A percentile compares a stretch with the other conserved stretches of the same genome.
phyloP scores from a whole-genome alignment of 768 basidiomycete species.

The Rickenella mellea region DNA sequence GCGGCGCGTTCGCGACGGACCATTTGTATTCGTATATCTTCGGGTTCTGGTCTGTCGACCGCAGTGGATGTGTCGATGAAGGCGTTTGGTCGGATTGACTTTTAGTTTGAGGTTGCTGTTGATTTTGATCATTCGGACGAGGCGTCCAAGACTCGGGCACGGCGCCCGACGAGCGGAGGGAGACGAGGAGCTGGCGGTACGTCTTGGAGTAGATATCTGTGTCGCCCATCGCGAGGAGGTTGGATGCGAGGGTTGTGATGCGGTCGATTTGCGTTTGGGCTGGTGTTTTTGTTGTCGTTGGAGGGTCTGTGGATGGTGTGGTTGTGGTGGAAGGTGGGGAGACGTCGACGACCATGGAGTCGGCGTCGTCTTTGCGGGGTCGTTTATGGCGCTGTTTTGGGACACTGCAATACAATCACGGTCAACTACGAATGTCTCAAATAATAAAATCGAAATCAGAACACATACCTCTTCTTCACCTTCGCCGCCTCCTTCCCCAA shows the following conservation, averaged over 20 bases:
- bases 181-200: constrained; percentile 76
- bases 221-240: constrained; percentile 79
- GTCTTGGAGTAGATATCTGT: constrained; percentile 79
- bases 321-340: constrained; percentile 8
- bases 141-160: constrained; percentile 67
- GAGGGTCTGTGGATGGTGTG: constrained; percentile 21
- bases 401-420: neutral
- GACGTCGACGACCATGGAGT: constrained; percentile 44
- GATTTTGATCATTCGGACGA: constrained; percentile 63
- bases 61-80: too few relatives aligned
- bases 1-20: constrained; percentile 43
- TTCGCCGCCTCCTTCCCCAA: constrained; percentile 65
- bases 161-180: constrained; percentile 59
- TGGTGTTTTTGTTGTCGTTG: constrained; percentile 32
- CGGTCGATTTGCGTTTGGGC: constrained; percentile 49
- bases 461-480: constrained; percentile 14
- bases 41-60: constrained; percentile 2
- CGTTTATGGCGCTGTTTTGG: constrained; percentile 18
- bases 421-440: neutral
- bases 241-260: constrained; percentile 83
- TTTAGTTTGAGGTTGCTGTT: too few relatives aligned
- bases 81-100: too few relatives aligned
- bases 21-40: constrained; percentile 77
- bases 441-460: neutral
- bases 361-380: constrained; percentile 17